phyloP scores from a whole-genome alignment of 768 basidiomycete species.

The Lyophyllum shimeji region DNA sequence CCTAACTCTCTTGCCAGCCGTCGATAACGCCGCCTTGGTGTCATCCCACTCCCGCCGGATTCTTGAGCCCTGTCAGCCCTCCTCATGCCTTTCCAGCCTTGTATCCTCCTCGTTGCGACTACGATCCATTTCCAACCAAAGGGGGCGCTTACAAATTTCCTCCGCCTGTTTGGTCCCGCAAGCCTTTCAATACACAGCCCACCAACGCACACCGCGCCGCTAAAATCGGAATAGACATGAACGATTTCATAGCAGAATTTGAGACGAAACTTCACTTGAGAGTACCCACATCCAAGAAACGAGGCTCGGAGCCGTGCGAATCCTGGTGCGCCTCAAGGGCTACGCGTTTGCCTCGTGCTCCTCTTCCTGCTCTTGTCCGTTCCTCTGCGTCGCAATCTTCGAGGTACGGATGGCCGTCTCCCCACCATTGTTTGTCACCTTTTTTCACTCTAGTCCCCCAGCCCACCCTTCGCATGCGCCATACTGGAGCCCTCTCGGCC shows the following conservation, averaged over 20 bases:
- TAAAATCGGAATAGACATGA: background rate
- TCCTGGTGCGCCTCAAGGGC: constrained; percentile 22
- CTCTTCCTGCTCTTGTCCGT: constrained; percentile 26
- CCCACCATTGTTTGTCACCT: background rate
- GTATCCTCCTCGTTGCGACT: constrained; percentile 11
- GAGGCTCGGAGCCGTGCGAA: background rate
- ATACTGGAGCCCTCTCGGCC: background rate
- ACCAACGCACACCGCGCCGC: background rate
- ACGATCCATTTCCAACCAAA: constrained; percentile 14
- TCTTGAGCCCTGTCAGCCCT: constrained; percentile 2
- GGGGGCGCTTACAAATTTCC: constrained; percentile 22
- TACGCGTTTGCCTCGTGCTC: constrained; percentile 22
- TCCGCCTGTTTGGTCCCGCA: constrained; percentile 30
- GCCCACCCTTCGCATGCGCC: background rate
- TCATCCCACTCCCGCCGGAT: background rate
- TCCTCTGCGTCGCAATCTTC: background rate
- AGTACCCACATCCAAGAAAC: background rate
- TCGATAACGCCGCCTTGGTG: background rate
- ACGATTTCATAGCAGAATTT: constrained; percentile 9
- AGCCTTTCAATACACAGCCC: constrained; percentile 17
- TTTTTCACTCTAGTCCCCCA: constrained; percentile 1
- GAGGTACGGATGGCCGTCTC: background rate
- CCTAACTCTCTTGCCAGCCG: background rate
- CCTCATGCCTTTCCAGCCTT: constrained; percentile 27
- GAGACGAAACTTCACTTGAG: constrained; percentile 11